Evolutionary conservation across 495 filamentous ascomycete species (phyloP).

Genomic region (Lepraria neglecta): DNA sequence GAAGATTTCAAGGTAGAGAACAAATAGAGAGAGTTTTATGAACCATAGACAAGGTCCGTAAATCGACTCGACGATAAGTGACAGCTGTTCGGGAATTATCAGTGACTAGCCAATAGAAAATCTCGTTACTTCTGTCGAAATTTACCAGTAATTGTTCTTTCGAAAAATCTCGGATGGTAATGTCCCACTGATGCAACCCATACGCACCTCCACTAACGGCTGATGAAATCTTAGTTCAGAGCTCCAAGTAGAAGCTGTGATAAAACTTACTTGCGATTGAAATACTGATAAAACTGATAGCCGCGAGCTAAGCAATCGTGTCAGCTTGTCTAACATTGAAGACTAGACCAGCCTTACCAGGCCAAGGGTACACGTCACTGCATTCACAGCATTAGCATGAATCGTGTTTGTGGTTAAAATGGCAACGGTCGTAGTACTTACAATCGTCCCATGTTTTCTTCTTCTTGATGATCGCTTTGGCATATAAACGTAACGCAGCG

Average conservation of each 20-base stretch:
- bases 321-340: constrained; percentile 2
- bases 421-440: not conserved
- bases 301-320: not conserved
- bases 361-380: constrained; percentile 13
- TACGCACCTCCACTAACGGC: constrained; percentile 4
- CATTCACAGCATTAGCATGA: constrained; percentile 5
- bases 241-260: not conserved
- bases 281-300: not conserved
- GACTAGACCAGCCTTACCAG: not conserved
- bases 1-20: constrained; percentile 24
- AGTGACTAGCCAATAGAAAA: not conserved
- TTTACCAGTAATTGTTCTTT: not conserved
- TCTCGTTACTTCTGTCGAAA: not conserved
- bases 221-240: not conserved
- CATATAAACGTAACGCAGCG: constrained; percentile 18
- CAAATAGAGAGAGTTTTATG: constrained; percentile 26
- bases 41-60: constrained; percentile 23
- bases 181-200: constrained; percentile 11
- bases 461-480: constrained; percentile 16
- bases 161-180: constrained; percentile 13
- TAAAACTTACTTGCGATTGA: not conserved
- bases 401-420: not conserved
- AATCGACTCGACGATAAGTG: constrained; percentile 20
- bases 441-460: constrained; percentile 23
- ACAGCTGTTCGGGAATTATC: constrained; percentile 11